Conservation (phyloP, 202 grass and related monocot genomes). For the Zoysia matrella region DNA sequence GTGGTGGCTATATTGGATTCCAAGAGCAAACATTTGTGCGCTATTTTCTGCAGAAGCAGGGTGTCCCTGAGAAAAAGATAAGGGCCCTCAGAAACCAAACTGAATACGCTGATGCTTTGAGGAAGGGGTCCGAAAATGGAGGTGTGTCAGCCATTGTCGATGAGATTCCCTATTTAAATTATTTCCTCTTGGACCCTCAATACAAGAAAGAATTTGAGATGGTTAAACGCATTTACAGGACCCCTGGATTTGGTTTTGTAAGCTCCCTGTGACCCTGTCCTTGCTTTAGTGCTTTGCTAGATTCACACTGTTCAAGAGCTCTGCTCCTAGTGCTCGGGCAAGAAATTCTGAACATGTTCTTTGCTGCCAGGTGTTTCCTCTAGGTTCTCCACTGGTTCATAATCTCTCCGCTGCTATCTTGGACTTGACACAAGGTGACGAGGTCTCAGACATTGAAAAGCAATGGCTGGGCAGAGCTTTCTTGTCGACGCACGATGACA, state of each 20-base stretch:
- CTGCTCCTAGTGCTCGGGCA: neutral
- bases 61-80: too few relatives aligned
- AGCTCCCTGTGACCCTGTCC: neutral
- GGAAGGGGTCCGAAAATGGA: too few relatives aligned
- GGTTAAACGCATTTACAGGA: neutral
- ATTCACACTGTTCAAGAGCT: neutral
- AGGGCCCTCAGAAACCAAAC: too few relatives aligned
- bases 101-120: too few relatives aligned
- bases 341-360: neutral
- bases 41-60: too few relatives aligned
- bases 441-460: slow-evolving; percentile 43
- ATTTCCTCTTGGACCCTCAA: too few relatives aligned
- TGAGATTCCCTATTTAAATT: too few relatives aligned
- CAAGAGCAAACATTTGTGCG: too few relatives aligned
- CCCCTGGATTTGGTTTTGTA: neutral
- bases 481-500: neutral
- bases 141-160: too few relatives aligned
- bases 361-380: slow-evolving; percentile 55
- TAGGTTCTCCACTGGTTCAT: slow-evolving; percentile 55
- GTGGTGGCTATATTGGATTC: too few relatives aligned
- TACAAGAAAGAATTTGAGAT: neutral
- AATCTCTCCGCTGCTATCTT: slow-evolving; percentile 73
- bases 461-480: slow-evolving; percentile 46
- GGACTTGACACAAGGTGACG: slow-evolving; percentile 50
- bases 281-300: neutral